Conservation (phyloP, 495 filamentous ascomycete species). For the Penicillium egyptiacum region DNA sequence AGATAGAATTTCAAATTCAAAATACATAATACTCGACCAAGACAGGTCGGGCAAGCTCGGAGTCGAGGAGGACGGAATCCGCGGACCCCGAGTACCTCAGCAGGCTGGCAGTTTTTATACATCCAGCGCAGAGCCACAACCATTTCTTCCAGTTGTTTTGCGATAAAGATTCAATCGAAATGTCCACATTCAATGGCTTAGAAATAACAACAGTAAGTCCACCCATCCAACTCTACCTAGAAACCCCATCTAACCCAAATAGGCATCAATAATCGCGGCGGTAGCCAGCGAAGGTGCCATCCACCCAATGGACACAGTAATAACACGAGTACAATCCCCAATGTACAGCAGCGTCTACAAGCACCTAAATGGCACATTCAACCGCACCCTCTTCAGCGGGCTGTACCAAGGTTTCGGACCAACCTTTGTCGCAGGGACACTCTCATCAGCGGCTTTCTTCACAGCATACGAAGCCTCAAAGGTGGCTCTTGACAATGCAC, state of each 20-base stretch:
- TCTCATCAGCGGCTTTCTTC: slow-evolving; percentile 3
- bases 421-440: slow-evolving; percentile 4
- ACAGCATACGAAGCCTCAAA: slow-evolving; percentile 17
- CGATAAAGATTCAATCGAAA: neutral
- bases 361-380: slow-evolving; percentile 9
- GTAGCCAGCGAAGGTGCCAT: slow-evolving; percentile 13
- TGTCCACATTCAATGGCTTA: neutral
- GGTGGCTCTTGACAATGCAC: slow-evolving; percentile 6
- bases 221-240: neutral
- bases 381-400: slow-evolving; percentile 8
- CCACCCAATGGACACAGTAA: slow-evolving; percentile 17
- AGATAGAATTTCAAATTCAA: neutral
- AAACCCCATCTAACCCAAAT: neutral
- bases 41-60: neutral
- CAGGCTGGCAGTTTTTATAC: neutral
- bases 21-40: neutral
- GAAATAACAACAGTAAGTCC: neutral
- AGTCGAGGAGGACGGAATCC: neutral
- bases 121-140: neutral
- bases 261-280: slow-evolving; percentile 15
- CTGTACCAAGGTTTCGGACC: slow-evolving; percentile 18
- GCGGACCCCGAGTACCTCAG: neutral
- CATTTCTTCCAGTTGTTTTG: neutral
- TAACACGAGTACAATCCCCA: slow-evolving; percentile 17
- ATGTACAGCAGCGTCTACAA: slow-evolving; percentile 11